phyloP scores from a whole-genome alignment of 1,284 basidiomycete species.

The Puccinia brachypodii region DNA sequence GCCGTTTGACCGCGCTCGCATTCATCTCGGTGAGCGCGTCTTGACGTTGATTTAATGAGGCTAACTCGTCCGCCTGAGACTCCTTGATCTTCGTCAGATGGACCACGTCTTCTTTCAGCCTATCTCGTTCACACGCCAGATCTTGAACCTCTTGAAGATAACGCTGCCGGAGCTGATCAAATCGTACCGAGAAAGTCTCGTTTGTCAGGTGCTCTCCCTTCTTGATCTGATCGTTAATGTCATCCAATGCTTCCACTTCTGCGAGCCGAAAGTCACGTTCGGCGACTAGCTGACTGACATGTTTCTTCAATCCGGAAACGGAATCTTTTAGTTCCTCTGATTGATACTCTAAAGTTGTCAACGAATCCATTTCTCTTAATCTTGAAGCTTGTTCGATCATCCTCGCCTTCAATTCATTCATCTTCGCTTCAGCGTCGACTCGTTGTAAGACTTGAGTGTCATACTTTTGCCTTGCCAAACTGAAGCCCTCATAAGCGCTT shows the following conservation, averaged over 20 bases:
- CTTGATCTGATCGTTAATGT: conserved; percentile 64
- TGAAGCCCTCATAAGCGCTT: conserved; percentile 85
- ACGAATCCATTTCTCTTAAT: conserved; percentile 65
- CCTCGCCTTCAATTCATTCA: conserved; percentile 76
- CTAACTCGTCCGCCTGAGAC: conserved; percentile 25
- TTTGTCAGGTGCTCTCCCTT: neutral
- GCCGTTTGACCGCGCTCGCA: conserved; percentile 11
- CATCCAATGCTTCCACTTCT: conserved; percentile 85
- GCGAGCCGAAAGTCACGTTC: conserved; percentile 88
- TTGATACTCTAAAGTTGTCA: conserved; percentile 74
- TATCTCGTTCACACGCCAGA: conserved; percentile 21
- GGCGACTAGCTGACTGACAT: conserved; percentile 79
- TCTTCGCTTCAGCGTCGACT: conserved; percentile 86
- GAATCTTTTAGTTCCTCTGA: conserved; percentile 75
- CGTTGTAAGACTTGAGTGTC: conserved; percentile 82
- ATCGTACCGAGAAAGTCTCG: conserved; percentile 6
- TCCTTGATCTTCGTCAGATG: conserved; percentile 24
- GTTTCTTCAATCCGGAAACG: conserved; percentile 75
- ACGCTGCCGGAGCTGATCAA: conserved; percentile 15
- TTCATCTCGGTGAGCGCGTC: conserved; percentile 27
- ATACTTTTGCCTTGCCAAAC: conserved; percentile 80
- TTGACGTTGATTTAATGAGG: conserved; percentile 4
- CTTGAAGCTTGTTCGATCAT: conserved; percentile 85
- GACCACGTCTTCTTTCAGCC: conserved; percentile 23
- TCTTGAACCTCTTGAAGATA: conserved; percentile 27